These are phyloP conservation scores for Gracilaria domingensis DNA, from an alignment of 23 red algal genomes.

Conservation along the genomic window DNA sequence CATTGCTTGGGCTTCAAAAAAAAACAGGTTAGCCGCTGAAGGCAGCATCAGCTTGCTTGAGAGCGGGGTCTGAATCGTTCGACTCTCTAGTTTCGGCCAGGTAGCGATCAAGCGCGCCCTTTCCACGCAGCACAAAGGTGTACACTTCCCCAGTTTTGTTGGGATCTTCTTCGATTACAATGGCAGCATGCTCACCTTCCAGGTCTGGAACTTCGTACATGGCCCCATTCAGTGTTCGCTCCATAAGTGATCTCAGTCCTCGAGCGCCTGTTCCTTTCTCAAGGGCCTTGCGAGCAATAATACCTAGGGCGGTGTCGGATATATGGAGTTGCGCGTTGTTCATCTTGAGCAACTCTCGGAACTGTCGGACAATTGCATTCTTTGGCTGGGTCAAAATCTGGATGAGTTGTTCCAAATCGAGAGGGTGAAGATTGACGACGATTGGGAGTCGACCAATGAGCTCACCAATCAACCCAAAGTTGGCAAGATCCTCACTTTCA, in stretches of 20 bases:
- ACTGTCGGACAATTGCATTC: conserved; percentile 96
- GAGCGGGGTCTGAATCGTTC: neutral
- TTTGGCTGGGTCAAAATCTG: conserved; percentile 93
- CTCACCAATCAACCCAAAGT: conserved; percentile 92
- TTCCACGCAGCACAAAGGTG: conserved; percentile 48
- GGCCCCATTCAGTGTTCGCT: conserved; percentile 81
- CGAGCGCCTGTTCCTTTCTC: conserved; percentile 93
- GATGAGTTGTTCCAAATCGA: conserved; percentile 86
- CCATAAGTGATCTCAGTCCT: conserved; percentile 90
- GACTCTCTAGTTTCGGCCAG: conserved; percentile 51
- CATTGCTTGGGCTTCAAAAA: conserved; percentile 10
- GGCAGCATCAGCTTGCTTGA: conserved; percentile 45
- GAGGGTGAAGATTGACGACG: conserved; percentile 80
- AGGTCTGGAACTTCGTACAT: conserved; percentile 85
- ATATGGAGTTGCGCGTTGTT: conserved; percentile 86
- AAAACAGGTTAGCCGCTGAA: conserved; percentile 14
- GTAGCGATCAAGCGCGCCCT: conserved; percentile 62
- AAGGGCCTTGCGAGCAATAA: conserved; percentile 82
- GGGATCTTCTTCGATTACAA: conserved; percentile 64
- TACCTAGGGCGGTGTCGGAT: conserved; percentile 80
- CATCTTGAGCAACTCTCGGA: conserved; percentile 85
- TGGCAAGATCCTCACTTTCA: conserved; percentile 85
- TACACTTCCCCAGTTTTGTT: conserved; percentile 34
- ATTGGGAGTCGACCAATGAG: conserved; percentile 93
- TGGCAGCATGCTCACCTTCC: conserved; percentile 28